phyloP scores from a whole-genome alignment of 257 asterid genomes.

The Solanum boliviense region DNA sequence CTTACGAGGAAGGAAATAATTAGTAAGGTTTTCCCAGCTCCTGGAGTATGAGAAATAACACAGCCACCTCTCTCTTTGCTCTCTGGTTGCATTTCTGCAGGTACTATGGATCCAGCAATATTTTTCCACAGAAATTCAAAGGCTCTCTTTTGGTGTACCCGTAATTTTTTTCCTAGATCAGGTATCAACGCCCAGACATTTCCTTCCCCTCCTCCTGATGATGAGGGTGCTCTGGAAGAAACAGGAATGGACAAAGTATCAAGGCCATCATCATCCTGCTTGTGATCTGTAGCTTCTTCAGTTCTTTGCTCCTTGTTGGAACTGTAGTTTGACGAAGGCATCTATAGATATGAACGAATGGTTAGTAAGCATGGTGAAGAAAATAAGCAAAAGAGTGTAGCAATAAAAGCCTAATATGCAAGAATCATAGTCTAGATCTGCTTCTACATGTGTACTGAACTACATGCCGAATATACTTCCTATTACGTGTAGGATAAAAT shows the following conservation, averaged over 20 bases:
- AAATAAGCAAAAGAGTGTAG: neutral
- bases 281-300: conserved; percentile 38
- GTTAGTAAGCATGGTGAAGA: neutral
- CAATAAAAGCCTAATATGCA: neutral
- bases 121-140: conserved; percentile 93
- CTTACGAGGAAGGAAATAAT: conserved; percentile 88
- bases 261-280: conserved; percentile 25
- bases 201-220: conserved; percentile 35
- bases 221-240: conserved; percentile 34
- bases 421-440: neutral
- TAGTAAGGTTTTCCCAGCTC: conserved; percentile 91
- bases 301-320: conserved; percentile 47
- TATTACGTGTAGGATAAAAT: neutral
- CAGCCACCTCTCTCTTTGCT: conserved; percentile 78
- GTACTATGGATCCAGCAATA: conserved; percentile 76
- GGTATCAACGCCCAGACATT: conserved; percentile 94
- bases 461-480: neutral
- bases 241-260: conserved; percentile 44
- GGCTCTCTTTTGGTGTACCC: conserved; percentile 70
- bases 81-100: conserved; percentile 61
- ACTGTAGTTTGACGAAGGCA: conserved; percentile 17
- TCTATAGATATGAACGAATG: conserved; percentile 18
- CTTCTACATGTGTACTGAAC: neutral
- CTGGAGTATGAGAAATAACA: conserved; percentile 91
- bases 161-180: conserved; percentile 52